Base-by-base conservation (phyloP, 306 rosid genomes). In the Styphnolobium japonicum region DNA sequence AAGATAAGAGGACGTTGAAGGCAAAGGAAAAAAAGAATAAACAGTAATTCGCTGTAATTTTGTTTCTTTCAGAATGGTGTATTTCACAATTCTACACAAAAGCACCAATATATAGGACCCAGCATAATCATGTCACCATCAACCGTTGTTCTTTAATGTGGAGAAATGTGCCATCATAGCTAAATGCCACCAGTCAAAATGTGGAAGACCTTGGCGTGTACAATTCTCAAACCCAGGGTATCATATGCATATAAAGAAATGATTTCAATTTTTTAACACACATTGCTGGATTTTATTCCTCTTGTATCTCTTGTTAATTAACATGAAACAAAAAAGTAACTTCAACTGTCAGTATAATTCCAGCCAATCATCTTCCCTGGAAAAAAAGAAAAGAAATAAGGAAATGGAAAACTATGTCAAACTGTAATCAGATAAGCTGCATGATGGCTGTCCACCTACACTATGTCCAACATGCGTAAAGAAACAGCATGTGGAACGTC, bases 321-420 rank as follows among this genome's bases (percentile, higher is more conserved):
- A 48, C 53, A 48, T 31, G 27, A 68, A 75, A 51, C 74, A 21
- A 64, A 16, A 52, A 79, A 67, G 21, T 16, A 61, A 56, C 75
- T 64, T 33, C 63, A 67, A 46, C 48, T 39, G 66, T 16, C 22
- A 22, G 43, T 37, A 46, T 31, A 53, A 60, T 67, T 66, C 36
- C 73, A 57, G 56, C 34, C 72, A 72, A 57, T 66, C 68, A 78
- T 57, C 45, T 66, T 34, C 33, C 65, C 53, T 57, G 39, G 67
- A 25, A 42, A 46, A 51, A 18, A 73, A 34, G 45, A 5, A 57
- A 34, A 36, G 71, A 56, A 21, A 62, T 15, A 76, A 52, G 42
- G 36, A 33, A 60, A 48, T 60, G 45, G 19, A 58, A 58, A 70
- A 60, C 49, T 39, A 0, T 51, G 68, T 27, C 51, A 63, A 80